Evolutionary conservation across 2,329 filamentous ascomycete species (phyloP).

Genomic region (Talaromyces rugulosus): DNA sequence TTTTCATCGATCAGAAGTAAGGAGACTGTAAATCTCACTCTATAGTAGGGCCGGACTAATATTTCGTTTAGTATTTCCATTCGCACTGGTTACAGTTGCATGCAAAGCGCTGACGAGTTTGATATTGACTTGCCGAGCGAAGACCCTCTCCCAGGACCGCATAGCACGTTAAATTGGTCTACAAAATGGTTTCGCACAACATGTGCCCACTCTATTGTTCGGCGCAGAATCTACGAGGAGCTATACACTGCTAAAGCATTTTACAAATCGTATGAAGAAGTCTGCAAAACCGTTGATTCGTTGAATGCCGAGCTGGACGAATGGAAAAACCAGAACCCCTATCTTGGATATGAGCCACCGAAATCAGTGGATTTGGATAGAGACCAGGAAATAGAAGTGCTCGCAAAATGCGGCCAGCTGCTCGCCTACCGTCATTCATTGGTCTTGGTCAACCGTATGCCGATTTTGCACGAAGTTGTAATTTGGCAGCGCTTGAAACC

Average conservation of each 20-base stretch:
- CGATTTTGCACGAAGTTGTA: conserved; percentile 70
- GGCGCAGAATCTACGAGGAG: conserved; percentile 83
- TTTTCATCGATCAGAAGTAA: conserved; percentile 65
- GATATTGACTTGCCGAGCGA: conserved; percentile 88
- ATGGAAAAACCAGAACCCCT: conserved; percentile 86
- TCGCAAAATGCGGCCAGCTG: conserved; percentile 86
- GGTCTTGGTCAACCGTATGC: conserved; percentile 95
- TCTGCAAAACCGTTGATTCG: conserved; percentile 86
- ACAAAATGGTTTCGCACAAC: conserved; percentile 91
- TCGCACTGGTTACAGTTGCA: conserved; percentile 61
- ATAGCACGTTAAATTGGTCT: conserved; percentile 70
- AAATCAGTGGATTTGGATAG: conserved; percentile 84
- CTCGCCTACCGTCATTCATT: conserved; percentile 95
- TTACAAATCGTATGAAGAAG: conserved; percentile 78
- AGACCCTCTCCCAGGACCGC: conserved; percentile 69
- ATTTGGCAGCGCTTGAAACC: conserved; percentile 50
- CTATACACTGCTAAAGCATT: conserved; percentile 85
- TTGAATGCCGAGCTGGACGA: conserved; percentile 79
- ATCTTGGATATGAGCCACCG: conserved; percentile 68
- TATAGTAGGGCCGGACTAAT: background rate
- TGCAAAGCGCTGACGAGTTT: conserved; percentile 73
- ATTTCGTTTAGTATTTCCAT: conserved; percentile 54
- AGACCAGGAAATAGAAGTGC: conserved; percentile 73
- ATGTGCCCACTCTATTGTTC: conserved; percentile 82
- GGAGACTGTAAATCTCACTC: conserved; percentile 6